These are phyloP conservation scores for Chytriomyces confervae DNA, from an alignment of 192 early-diverging fungal genomes.

Conservation along the genomic window DNA sequence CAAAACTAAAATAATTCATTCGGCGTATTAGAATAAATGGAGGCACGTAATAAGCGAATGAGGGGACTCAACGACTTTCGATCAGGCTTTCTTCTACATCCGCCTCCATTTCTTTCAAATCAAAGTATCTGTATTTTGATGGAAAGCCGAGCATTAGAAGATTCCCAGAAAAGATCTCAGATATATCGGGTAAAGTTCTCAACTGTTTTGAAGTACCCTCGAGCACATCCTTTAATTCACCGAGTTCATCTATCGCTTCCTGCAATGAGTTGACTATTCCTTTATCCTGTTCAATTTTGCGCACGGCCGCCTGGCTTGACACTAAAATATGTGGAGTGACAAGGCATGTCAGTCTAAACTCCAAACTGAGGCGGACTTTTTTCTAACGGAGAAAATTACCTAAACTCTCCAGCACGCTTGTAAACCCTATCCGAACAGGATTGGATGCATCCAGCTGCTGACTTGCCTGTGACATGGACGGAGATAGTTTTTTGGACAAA, in stretches of 20 bases:
- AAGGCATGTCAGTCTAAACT: not conserved
- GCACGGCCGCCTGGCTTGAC: no score
- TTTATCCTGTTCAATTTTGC: no score
- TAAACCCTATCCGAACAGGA: not conserved
- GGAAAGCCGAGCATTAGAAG: no score
- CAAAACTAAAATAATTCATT: not conserved
- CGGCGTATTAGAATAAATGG: not conserved
- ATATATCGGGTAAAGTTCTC: no score
- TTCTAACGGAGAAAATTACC: not conserved
- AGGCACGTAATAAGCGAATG: not conserved
- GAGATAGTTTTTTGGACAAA: not conserved
- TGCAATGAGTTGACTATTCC: no score
- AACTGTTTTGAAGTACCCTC: no score
- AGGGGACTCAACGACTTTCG: not conserved
- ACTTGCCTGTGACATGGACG: not conserved
- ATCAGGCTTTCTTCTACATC: not conserved
- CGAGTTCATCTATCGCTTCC: no score
- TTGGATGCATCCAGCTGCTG: not conserved
- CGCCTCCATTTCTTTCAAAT: constrained; percentile 2
- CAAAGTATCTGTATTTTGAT: not conserved
- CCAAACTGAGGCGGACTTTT: no score
- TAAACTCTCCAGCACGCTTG: not conserved
- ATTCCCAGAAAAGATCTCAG: no score
- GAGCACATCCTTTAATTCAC: no score
- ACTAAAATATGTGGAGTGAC: no score